Conservation (phyloP, 495 filamentous ascomycete genomes). For the Neurospora intermedia region DNA sequence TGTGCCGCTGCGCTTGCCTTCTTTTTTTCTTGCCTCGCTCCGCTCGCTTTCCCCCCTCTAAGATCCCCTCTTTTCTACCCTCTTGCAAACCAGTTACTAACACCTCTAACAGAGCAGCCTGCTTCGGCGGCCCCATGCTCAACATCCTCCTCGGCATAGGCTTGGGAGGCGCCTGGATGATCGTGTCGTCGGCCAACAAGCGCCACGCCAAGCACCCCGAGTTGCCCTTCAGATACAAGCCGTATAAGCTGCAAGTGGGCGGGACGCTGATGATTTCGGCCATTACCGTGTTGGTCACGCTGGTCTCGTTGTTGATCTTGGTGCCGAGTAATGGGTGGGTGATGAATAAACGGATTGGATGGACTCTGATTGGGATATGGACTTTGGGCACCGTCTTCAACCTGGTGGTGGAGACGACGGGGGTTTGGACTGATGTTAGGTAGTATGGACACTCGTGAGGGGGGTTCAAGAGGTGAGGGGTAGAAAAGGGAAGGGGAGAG, state of each 20-base stretch:
- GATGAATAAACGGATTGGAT: constrained; percentile 79
- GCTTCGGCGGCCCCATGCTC: constrained; percentile 94
- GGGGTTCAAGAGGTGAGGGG: not conserved
- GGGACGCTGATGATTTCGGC: constrained; percentile 75
- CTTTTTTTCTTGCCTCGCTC: no score
- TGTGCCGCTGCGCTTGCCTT: no score
- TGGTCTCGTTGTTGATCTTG: constrained; percentile 64
- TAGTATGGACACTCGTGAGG: not conserved
- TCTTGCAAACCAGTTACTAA: no score
- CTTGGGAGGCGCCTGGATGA: constrained; percentile 77
- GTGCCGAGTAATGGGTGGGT: constrained; percentile 84
- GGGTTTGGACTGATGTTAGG: constrained; percentile 33
- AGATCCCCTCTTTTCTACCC: no score
- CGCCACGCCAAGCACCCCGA: constrained; percentile 48
- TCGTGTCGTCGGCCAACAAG: constrained; percentile 46
- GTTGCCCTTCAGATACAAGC: constrained; percentile 37
- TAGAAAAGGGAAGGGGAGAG: no score
- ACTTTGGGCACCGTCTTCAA: constrained; percentile 72
- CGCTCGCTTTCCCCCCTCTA: no score
- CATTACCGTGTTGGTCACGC: constrained; percentile 66
- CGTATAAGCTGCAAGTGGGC: constrained; percentile 73
- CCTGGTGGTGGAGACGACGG: constrained; percentile 68
- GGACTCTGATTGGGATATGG: constrained; percentile 76
- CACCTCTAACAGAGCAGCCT: constrained; percentile 48
- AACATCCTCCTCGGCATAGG: constrained; percentile 96